A percentile compares a stretch with the other conserved stretches of the same genome.
Evolutionary conservation across 495 filamentous ascomycete genomes (phyloP).

Genomic region (Schizothecium vesticola): DNA sequence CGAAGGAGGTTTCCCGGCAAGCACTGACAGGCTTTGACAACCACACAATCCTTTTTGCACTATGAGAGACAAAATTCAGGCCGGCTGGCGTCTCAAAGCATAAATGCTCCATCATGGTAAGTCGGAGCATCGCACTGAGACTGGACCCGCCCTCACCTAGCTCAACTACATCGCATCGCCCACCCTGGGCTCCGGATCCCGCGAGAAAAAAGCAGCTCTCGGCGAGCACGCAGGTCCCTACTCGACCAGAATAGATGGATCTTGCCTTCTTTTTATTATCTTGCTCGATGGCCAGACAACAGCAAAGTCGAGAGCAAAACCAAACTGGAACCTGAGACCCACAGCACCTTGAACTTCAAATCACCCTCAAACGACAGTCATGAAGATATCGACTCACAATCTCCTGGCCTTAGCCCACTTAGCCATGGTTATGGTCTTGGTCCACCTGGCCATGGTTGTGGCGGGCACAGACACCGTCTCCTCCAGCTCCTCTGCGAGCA

Average conservation of each 20-base stretch:
- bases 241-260: background rate
- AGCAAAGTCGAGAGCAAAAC: background rate
- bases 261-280: background rate
- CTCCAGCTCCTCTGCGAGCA: background rate
- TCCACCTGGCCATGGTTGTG: background rate
- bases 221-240: background rate
- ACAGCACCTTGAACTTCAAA: background rate
- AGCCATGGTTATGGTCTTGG: background rate
- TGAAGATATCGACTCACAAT: background rate
- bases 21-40: background rate
- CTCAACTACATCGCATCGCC: background rate
- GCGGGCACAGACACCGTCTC: background rate
- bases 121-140: background rate
- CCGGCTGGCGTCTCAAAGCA: background rate
- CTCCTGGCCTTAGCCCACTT: background rate
- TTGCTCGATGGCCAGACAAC: background rate
- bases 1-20: background rate
- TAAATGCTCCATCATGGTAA: background rate
- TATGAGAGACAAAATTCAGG: background rate
- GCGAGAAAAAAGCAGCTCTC: background rate
- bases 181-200: background rate
- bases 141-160: background rate
- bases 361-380: background rate
- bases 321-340: background rate
- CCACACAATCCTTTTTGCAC: background rate